Evolutionary conservation across 2,329 filamentous ascomycete genomes (phyloP).

Genomic region (Seiridium unicorne): DNA sequence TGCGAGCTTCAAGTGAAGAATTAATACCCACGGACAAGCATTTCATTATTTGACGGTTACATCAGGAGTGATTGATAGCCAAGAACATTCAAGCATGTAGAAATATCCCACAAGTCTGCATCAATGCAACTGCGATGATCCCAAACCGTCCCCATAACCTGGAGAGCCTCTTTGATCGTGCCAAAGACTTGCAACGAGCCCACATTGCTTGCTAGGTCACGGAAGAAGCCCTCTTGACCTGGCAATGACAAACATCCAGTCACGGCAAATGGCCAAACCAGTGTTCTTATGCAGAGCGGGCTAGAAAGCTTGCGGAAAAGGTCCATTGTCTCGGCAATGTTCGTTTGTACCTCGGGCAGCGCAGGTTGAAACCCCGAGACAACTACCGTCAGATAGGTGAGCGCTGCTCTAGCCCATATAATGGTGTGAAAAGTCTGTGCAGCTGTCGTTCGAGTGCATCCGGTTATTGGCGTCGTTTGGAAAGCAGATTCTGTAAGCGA

Average conservation of each 20-base stretch:
- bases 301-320: slow-evolving; percentile 17
- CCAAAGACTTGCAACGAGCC: slow-evolving; percentile 23
- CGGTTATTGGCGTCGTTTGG: slow-evolving; percentile 10
- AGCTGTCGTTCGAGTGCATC: slow-evolving; percentile 8
- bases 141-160: slow-evolving; percentile 22
- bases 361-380: slow-evolving; percentile 21
- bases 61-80: slow-evolving; percentile 13
- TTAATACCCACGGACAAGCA: no score
- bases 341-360: slow-evolving; percentile 16
- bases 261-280: slow-evolving; percentile 26
- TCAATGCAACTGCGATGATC: slow-evolving; percentile 13
- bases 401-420: slow-evolving; percentile 25
- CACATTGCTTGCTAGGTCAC: slow-evolving; percentile 18
- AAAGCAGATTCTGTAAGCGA: slow-evolving; percentile 14
- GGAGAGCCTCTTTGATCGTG: slow-evolving; percentile 19
- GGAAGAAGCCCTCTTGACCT: slow-evolving; percentile 21
- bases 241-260: slow-evolving; percentile 22
- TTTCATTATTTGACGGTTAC: not conserved
- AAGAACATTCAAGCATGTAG: slow-evolving; percentile 21
- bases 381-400: slow-evolving; percentile 22
- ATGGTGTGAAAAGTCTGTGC: slow-evolving; percentile 18
- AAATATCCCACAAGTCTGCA: slow-evolving; percentile 21
- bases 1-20: no score
- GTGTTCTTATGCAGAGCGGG: slow-evolving; percentile 20
- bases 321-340: slow-evolving; percentile 17